Conservation (phyloP, 768 basidiomycete species). For the Mycena maculata region DNA sequence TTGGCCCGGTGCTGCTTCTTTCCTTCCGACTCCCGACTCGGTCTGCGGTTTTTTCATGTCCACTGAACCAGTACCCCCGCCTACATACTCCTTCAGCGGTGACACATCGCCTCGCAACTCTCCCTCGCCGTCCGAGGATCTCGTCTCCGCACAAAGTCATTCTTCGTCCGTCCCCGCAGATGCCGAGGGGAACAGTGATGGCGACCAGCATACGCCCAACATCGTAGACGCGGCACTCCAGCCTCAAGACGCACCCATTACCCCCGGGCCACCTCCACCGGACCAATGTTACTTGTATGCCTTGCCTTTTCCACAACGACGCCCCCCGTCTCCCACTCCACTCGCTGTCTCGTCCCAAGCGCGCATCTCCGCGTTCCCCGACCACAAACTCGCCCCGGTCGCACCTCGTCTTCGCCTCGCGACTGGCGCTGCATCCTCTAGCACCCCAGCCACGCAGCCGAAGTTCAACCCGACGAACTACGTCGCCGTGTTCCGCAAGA, state of each 20-base stretch:
- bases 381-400: slow-evolving; percentile 23
- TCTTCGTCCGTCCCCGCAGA: background rate
- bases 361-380: slow-evolving; percentile 23
- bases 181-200: background rate
- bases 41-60: slow-evolving; percentile 9
- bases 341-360: slow-evolving; percentile 13
- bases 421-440: background rate
- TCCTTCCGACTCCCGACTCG: slow-evolving; percentile 9
- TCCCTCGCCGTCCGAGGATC: slow-evolving; percentile 26
- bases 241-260: background rate
- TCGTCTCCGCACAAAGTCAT: slow-evolving; percentile 26
- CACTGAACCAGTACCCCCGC: slow-evolving; percentile 25
- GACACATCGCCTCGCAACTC: slow-evolving; percentile 20
- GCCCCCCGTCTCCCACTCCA: slow-evolving; percentile 16
- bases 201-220: slow-evolving; percentile 3
- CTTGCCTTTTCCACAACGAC: slow-evolving; percentile 16
- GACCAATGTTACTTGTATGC: slow-evolving; percentile 8
- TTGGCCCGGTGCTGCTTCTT: slow-evolving; percentile 10
- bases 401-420: slow-evolving; percentile 16
- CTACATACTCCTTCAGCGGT: slow-evolving; percentile 30
- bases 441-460: background rate
- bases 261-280: background rate
- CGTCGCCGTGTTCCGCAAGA: slow-evolving; percentile 47
- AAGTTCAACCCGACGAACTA: slow-evolving; percentile 45
- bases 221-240: background rate